Base-by-base conservation (phyloP, 2,329 filamentous ascomycete species). In the Corynespora cassiicola region DNA sequence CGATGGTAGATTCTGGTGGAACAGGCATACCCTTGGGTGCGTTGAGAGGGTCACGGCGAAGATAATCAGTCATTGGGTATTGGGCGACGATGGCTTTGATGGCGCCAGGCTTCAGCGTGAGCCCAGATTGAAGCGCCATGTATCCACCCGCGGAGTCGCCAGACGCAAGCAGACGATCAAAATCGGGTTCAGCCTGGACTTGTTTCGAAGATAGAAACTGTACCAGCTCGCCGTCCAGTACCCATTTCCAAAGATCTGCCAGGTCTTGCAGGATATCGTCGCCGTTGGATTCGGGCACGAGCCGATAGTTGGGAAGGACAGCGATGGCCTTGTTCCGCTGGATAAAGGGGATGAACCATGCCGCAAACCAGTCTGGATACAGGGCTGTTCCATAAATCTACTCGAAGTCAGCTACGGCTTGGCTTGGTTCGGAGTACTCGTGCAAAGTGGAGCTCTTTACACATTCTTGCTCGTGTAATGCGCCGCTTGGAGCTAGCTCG, bases 301-400 rank as follows among this genome's bases (percentile, higher is more conserved):
- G 70, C 7, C 76, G 75, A 60, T 81, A 76, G 54, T 77, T 73
- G 1, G 75, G 71, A 2, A 69, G 60, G 6, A 80, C 51, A 17
- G 75, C 61, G 28, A 80, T 70, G n/a, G 76, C 73, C 10, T 53
- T 54, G 31, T 71, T 65, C 17, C 56, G 46, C 2, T 63, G 57
- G 16, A 69, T 61, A 24, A 74, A 61, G 6, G 73, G 63, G 6
- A 76, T 52, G 6, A 70, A 55, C 33, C 49, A 69, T 7, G 53
- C 46, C 3, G 54, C 42, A 32, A 62, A 58, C 63, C 63, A 68
- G 12, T 55, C 43, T 1, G 56, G 32, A 36, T 56, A 61, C 16
- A 61, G 39, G 12, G n/a, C n/a, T n/a, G n/a, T n/a, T n/a, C n/a
- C n/a, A n/a, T n/a, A n/a, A n/a, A n/a, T n/a, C n/a, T n/a, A n/a